A percentile compares a stretch with the other conserved stretches of the same genome.
Evolutionary conservation across 805 yeast species (phyloP).

Genomic region (Torulaspora franciscae): DNA sequence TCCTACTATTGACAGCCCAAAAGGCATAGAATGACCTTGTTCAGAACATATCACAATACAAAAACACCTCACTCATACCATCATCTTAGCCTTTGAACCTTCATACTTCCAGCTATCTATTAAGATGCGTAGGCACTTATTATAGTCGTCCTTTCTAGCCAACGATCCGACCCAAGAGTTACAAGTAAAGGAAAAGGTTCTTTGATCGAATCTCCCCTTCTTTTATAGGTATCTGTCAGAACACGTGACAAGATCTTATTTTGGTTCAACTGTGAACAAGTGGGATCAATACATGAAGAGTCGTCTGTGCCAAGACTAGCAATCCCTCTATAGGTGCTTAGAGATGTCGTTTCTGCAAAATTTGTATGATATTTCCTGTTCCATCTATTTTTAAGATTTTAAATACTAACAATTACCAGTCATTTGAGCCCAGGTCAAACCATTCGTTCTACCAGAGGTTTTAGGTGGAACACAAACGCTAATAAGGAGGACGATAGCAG

Average conservation of each 20-base stretch:
- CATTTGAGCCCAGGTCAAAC: slow-evolving; percentile 46
- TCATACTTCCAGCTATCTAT: no score
- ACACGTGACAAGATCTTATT: background rate
- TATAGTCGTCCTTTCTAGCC: no score
- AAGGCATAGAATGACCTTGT: no score
- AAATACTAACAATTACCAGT: slow-evolving; percentile 20
- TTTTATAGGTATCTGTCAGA: no score
- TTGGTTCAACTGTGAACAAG: slow-evolving; percentile 2
- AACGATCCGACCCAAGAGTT: background rate
- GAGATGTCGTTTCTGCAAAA: slow-evolving; percentile 31
- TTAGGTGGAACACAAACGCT: slow-evolving; percentile 36
- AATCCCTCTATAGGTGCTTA: background rate
- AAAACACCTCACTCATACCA: no score
- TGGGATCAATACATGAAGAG: background rate
- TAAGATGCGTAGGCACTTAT: no score
- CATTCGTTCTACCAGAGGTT: slow-evolving; percentile 44
- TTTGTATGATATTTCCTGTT: slow-evolving; percentile 20
- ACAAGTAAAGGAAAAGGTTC: background rate
- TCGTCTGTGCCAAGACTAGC: background rate
- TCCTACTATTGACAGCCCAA: no score
- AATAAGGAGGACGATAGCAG: slow-evolving; percentile 8
- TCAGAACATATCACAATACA: no score
- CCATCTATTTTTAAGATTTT: background rate
- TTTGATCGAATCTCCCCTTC: background rate
- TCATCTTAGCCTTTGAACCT: no score